phyloP scores from a whole-genome alignment of 768 basidiomycete species.

The Mrakia gelida region DNA sequence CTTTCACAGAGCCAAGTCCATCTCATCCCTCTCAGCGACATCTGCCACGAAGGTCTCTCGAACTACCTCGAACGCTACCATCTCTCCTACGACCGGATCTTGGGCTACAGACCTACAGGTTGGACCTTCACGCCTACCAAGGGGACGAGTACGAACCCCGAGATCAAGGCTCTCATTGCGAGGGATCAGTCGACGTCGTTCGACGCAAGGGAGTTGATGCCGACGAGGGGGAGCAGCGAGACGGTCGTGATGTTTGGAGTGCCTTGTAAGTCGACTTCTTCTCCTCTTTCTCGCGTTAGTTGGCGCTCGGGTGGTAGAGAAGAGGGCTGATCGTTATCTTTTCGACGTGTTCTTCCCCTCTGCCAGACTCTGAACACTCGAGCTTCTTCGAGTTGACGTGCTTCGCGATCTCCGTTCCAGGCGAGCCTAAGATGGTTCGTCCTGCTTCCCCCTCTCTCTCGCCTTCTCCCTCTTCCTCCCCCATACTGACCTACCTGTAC shows the following conservation, averaged over 20 bases:
- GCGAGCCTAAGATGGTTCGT: constrained; percentile 61
- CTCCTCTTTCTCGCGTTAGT: constrained; percentile 65
- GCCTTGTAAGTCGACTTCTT: constrained; percentile 43
- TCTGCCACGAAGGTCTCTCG: constrained; percentile 71
- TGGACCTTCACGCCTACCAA: constrained; percentile 80
- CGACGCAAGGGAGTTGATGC: constrained; percentile 62
- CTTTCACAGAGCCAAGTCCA: constrained; percentile 60
- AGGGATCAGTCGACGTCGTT: constrained; percentile 64
- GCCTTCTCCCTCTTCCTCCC: not conserved
- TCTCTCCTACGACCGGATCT: constrained; percentile 61
- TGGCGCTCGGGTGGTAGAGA: too few relatives aligned
- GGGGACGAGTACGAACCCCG: constrained; percentile 59
- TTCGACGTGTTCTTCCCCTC: not conserved
- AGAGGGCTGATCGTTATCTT: not conserved
- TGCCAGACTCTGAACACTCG: constrained; percentile 85
- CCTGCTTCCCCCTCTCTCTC: not conserved
- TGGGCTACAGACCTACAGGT: constrained; percentile 90
- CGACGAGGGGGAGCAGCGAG: constrained; percentile 65
- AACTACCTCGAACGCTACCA: constrained; percentile 71
- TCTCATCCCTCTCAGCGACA: constrained; percentile 67
- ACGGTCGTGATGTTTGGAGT: constrained; percentile 71
- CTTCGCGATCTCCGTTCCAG: constrained; percentile 75
- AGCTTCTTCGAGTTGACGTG: constrained; percentile 54
- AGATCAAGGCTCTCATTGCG: constrained; percentile 65
- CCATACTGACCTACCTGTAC: not conserved